Evolutionary conservation across 257 asterid species (phyloP).

Genomic region (Euphrasia confusa): DNA sequence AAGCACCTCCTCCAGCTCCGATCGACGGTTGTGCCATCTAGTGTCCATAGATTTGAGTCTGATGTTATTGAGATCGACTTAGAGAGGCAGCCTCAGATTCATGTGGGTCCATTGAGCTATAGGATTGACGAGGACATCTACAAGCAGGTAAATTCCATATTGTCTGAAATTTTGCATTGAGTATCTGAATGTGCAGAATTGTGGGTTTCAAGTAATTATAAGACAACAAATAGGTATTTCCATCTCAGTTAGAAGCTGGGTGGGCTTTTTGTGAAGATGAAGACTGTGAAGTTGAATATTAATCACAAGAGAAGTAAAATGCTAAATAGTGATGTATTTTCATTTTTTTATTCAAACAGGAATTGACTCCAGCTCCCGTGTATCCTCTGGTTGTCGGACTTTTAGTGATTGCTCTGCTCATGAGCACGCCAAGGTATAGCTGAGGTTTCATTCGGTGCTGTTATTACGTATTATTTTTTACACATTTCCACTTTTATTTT

Average conservation of each 20-base stretch:
- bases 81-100: slow-evolving; percentile 57
- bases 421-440: slow-evolving; percentile 79
- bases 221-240: background rate
- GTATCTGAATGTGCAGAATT: background rate
- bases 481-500: background rate
- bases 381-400: slow-evolving; percentile 81
- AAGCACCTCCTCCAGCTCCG: slow-evolving; percentile 82
- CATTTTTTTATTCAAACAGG: slow-evolving; percentile 35
- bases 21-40: slow-evolving; percentile 48
- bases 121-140: slow-evolving; percentile 53
- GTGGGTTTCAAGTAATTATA: background rate
- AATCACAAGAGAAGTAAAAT: background rate
- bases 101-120: slow-evolving; percentile 74
- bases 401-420: slow-evolving; percentile 62
- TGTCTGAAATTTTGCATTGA: slow-evolving; percentile 4
- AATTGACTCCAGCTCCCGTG: slow-evolving; percentile 79
- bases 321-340: background rate
- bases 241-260: background rate
- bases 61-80: slow-evolving; percentile 78
- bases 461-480: background rate
- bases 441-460: background rate
- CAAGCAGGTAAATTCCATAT: slow-evolving; percentile 58
- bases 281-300: background rate
- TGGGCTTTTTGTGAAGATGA: background rate
- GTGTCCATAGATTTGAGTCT: slow-evolving; percentile 57